phyloP scores from a whole-genome alignment of 331 rosid genomes.

The Arachis monticola region DNA sequence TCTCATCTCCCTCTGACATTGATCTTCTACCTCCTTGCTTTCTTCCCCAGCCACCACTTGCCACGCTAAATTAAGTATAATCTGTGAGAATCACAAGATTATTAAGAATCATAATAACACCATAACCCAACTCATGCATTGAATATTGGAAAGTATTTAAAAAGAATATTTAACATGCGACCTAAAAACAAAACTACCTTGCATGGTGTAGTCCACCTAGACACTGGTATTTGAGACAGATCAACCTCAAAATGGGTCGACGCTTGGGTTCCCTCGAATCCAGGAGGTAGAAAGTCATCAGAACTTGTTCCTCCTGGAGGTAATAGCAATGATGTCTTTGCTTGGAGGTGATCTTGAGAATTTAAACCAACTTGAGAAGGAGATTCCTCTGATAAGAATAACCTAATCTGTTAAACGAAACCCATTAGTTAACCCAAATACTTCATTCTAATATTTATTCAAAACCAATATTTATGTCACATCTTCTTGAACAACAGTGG shows the following conservation, averaged over 20 bases:
- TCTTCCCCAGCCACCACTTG: slow-evolving; percentile 96
- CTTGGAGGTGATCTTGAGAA: slow-evolving; percentile 96
- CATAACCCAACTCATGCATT: not conserved
- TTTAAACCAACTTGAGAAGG: slow-evolving; percentile 83
- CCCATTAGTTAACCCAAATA: slow-evolving; percentile 4
- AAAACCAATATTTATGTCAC: slow-evolving; percentile 17
- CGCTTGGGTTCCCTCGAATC: slow-evolving; percentile 77
- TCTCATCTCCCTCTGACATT: slow-evolving; percentile 85
- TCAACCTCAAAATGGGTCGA: slow-evolving; percentile 62
- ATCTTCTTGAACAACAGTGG: slow-evolving; percentile 16
- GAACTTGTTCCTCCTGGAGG: slow-evolving; percentile 70
- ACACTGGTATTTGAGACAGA: slow-evolving; percentile 69
- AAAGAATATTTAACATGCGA: slow-evolving; percentile 18
- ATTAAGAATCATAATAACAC: slow-evolving; percentile 18
- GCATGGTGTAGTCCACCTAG: slow-evolving; percentile 72
- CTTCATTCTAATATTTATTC: slow-evolving; percentile 28
- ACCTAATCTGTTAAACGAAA: slow-evolving; percentile 60
- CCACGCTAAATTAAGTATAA: slow-evolving; percentile 66
- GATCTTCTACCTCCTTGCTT: slow-evolving; percentile 71
- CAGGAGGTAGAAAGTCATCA: slow-evolving; percentile 84
- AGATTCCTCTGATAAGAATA: slow-evolving; percentile 90
- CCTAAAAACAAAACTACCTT: slow-evolving; percentile 52
- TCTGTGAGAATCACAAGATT: slow-evolving; percentile 48
- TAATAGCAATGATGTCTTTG: slow-evolving; percentile 64
- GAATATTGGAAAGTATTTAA: not conserved